phyloP scores from a whole-genome alignment of 441 rosid species.

The Capsella rubella region DNA sequence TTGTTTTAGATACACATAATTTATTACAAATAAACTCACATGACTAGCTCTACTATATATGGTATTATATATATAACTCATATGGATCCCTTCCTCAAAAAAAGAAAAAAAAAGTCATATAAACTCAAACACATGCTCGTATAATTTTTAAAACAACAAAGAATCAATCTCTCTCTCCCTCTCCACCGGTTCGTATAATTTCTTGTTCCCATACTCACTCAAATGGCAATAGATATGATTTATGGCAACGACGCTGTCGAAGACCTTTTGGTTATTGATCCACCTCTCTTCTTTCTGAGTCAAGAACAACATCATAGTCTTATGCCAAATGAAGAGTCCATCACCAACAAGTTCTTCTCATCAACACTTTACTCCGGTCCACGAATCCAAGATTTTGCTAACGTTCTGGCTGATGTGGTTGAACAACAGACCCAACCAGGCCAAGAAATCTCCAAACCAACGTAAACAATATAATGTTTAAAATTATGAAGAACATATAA shows the following conservation, averaged over 20 bases:
- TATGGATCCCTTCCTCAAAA: background rate
- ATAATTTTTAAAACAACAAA: constrained; percentile 40
- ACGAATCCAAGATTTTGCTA: constrained; percentile 58
- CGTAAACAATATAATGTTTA: no score
- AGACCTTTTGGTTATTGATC: constrained; percentile 54
- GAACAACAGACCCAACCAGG: constrained; percentile 19
- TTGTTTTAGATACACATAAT: background rate
- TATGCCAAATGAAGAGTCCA: constrained; percentile 40
- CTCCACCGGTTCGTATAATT: constrained; percentile 21
- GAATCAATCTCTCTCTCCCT: constrained; percentile 35
- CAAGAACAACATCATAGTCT: constrained; percentile 48
- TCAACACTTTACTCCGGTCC: constrained; percentile 64
- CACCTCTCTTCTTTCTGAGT: constrained; percentile 37
- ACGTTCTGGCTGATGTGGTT: constrained; percentile 47
- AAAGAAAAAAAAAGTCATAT: background rate
- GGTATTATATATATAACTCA: background rate
- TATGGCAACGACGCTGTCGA: constrained; percentile 24
- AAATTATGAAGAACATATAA: background rate
- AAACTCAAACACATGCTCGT: constrained; percentile 24
- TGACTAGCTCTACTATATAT: background rate
- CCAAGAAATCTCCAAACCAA: constrained; percentile 26
- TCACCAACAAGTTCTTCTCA: constrained; percentile 48
- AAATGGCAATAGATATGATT: constrained; percentile 41
- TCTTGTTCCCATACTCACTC: constrained; percentile 30
- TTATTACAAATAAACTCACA: background rate